Conservation (phyloP, 345 rosid genomes). For the Pelargonium nanum region DNA sequence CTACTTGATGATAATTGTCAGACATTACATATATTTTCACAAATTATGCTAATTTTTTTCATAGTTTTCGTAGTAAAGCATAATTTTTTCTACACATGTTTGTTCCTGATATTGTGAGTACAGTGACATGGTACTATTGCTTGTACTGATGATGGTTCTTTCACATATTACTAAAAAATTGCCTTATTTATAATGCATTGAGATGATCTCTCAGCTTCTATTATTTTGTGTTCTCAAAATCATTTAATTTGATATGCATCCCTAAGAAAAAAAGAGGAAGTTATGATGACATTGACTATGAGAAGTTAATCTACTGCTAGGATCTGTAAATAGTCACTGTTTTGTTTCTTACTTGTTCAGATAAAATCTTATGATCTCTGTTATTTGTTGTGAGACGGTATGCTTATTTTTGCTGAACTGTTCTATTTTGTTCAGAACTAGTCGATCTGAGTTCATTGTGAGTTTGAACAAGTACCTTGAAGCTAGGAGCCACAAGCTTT, state of each 20-base stretch:
- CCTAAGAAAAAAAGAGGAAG: not conserved
- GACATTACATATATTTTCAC: too few relatives aligned
- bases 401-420: not conserved
- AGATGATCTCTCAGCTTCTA: not conserved
- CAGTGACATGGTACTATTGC: not conserved
- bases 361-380: too few relatives aligned
- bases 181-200: too few relatives aligned
- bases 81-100: not conserved
- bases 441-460: conserved; percentile 33
- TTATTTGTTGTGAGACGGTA: not conserved
- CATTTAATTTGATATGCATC: not conserved
- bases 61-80: too few relatives aligned
- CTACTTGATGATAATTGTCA: not conserved
- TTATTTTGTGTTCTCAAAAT: not conserved
- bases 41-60: too few relatives aligned
- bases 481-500: conserved; percentile 25
- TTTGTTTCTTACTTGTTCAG: not conserved
- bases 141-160: not conserved
- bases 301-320: not conserved
- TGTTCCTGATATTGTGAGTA: not conserved
- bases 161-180: not conserved
- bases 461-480: conserved; percentile 31
- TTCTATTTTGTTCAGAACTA: conserved; percentile 18
- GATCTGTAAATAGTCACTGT: not conserved
- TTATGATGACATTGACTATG: not conserved